phyloP scores from a whole-genome alignment of 345 rosid genomes.

The Pistacia vera region DNA sequence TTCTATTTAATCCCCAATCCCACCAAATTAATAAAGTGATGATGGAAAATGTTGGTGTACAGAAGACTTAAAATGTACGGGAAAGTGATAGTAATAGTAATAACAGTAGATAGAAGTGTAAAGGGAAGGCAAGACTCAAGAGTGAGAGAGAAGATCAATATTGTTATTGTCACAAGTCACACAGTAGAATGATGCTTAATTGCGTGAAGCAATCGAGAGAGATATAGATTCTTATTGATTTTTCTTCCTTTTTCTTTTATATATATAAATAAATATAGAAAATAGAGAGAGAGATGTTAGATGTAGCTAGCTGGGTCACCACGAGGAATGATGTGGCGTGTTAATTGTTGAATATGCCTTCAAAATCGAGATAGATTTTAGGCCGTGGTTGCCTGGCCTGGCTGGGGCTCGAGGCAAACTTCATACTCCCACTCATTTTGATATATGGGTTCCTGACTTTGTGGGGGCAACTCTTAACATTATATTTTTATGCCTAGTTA shows the following conservation, averaged over 20 bases:
- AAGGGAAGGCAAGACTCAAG: slow-evolving; percentile 9
- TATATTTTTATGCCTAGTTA: slow-evolving; percentile 11
- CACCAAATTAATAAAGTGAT: no score
- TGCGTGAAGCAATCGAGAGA: slow-evolving; percentile 45
- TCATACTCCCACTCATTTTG: slow-evolving; percentile 18
- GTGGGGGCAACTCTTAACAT: slow-evolving; percentile 25
- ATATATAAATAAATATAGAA: neutral
- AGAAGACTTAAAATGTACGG: slow-evolving; percentile 30
- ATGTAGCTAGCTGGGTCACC: slow-evolving; percentile 13
- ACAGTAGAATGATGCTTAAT: slow-evolving; percentile 46
- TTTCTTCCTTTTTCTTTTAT: slow-evolving; percentile 8
- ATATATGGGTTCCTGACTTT: slow-evolving; percentile 6
- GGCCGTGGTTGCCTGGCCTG: neutral
- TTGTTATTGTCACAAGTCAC: slow-evolving; percentile 17
- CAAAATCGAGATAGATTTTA: slow-evolving; percentile 30
- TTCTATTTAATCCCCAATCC: no score
- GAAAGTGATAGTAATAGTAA: slow-evolving; percentile 19
- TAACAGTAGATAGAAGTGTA: slow-evolving; percentile 10
- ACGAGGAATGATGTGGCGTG: slow-evolving; percentile 58
- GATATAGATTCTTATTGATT: slow-evolving; percentile 24
- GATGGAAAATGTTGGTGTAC: neutral
- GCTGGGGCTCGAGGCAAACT: slow-evolving; percentile 44
- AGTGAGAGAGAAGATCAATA: slow-evolving; percentile 20
- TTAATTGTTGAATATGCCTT: slow-evolving; percentile 11
- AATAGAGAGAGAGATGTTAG: neutral